phyloP scores from a whole-genome alignment of 1,139 yeast genomes.

The Candida frijolesensis region DNA sequence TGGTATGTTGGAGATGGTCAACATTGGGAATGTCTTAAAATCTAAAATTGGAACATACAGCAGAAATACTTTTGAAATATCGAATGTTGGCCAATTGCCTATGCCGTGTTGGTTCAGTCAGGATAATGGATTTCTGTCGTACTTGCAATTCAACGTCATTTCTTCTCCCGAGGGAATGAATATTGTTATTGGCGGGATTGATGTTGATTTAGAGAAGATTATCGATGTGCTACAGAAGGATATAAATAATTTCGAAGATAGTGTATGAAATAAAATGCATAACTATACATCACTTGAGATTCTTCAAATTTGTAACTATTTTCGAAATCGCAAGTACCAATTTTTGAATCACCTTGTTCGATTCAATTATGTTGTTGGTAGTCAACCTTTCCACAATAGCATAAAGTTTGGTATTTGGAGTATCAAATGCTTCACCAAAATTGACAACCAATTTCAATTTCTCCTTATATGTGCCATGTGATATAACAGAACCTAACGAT shows the following conservation, averaged over 20 bases:
- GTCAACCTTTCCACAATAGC: neutral
- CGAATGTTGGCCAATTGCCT: slow-evolving; percentile 30
- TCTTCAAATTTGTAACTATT: neutral
- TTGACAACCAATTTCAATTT: slow-evolving; percentile 27
- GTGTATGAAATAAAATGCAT: neutral
- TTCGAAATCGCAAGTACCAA: neutral
- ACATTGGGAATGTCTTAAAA: slow-evolving; percentile 16
- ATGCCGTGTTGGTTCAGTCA: slow-evolving; percentile 26
- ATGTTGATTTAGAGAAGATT: slow-evolving; percentile 8
- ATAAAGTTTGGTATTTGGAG: slow-evolving; percentile 7
- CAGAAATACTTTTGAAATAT: slow-evolving; percentile 25
- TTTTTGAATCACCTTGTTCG: slow-evolving; percentile 3
- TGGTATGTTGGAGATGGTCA: slow-evolving; percentile 22
- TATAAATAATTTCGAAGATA: slow-evolving; percentile 14
- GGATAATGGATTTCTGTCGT: slow-evolving; percentile 22
- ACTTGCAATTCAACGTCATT: slow-evolving; percentile 24
- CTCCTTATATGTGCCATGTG: slow-evolving; percentile 38
- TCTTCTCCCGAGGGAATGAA: slow-evolving; percentile 26
- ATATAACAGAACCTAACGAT: slow-evolving; percentile 29
- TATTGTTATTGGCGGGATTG: slow-evolving; percentile 22
- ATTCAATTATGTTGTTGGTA: neutral
- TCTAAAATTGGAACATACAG: slow-evolving; percentile 15
- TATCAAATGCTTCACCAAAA: slow-evolving; percentile 21
- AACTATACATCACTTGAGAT: neutral
- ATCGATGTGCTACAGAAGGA: slow-evolving; percentile 13